Evolutionary conservation across 164 flowering plant species (phyloP), one percentile per base, ranked within the genome.

Genomic region (Nymphaea thermarum): DNA sequence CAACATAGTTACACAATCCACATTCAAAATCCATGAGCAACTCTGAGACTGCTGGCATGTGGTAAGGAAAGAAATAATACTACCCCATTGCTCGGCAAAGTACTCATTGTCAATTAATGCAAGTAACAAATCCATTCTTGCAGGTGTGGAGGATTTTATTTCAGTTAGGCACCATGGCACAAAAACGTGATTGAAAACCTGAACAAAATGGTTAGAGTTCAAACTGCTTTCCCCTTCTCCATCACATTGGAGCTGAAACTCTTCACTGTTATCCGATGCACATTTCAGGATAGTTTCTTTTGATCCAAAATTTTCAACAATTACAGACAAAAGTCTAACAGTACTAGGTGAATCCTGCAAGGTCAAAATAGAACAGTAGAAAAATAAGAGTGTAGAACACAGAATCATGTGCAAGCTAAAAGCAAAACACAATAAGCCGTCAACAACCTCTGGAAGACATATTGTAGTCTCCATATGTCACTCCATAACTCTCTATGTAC

Each of bases 161-260:
- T 70, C 80, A 67, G 66, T 66, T 71, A 94, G 78, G 78, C 97
- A 91, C 96, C 95, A 91, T 62, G 96, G 89, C 51, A 88, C 72
- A 82, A 94, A 83, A 62, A 68, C 76, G 68, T 82, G 82, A 66
- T 77, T 77, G 75, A 90, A 94, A 55, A 82, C 74, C 68, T 78
- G 75, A 71, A 87, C 64, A 74, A 88, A 90, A 44, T 74, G 43
- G 51, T 76, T 74, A 15, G 65, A 53, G 44, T 71, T 74, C 47
- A 71, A 68, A 51, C 71, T 79, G 51, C 71, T 61, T 47, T 72
- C 77, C 18, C 71, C 70, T 17, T 70, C 80, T 65, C 61, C 73
- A 71, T 72, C 68, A 62, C 18, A 60, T 70, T 61, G 12, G 71
- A 44, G 44, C 36, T 68, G 70, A 60, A 8, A 16, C 62, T 43